Base-by-base conservation (phyloP, 164 flowering plant species). In the grape (Vitis vinifera) region DNA sequence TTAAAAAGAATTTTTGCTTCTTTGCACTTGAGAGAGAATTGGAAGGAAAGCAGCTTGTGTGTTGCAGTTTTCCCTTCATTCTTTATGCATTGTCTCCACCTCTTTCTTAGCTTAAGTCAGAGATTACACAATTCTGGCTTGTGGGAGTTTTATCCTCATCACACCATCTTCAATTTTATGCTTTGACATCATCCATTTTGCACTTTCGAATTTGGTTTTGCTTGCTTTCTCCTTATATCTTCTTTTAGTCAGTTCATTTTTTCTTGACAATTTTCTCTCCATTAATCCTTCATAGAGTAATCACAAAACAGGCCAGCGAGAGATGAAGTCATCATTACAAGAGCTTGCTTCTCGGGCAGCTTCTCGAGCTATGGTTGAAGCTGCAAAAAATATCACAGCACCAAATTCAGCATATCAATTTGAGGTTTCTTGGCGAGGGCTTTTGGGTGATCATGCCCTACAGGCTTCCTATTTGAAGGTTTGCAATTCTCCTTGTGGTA, bases 301-400 rank as follows among this genome's bases (percentile, higher is more conserved):
- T 71, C 70, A 73, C 51, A 74, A 12, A 55, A 62, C 65, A 16
- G 64, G 75, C 59, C 83, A 86, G 80, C 82, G 71, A 66, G 83
- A 84, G 50, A 69, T 79, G 51, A 82, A 80, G 68, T 64, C 79
- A 62, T 86, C 96, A 37, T 85, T 95, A 15, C 89, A 85, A 79
- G 92, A 91, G 81, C 94, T 95, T 80, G 97, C 97, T 80, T 80
- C 90, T 68, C 89, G 91, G 68, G 99, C 97, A 67, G 92, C 94
- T 63, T 76, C 88, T 58, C 86, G 75, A 70, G 97, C 91, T 47
- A 80, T 66, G 79, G 77, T 81, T 68, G 89, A 87, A 77, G 90
- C 93, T 69, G 85, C 91, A 60, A 86, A 84, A 73, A 87, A 83
- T 67, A 80, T 91, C 51, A 76, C 73, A 7, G 77, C 95, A 27